Evolutionary conservation across 192 early-diverging fungal species (phyloP).

Genomic region (Geranomyces variabilis): DNA sequence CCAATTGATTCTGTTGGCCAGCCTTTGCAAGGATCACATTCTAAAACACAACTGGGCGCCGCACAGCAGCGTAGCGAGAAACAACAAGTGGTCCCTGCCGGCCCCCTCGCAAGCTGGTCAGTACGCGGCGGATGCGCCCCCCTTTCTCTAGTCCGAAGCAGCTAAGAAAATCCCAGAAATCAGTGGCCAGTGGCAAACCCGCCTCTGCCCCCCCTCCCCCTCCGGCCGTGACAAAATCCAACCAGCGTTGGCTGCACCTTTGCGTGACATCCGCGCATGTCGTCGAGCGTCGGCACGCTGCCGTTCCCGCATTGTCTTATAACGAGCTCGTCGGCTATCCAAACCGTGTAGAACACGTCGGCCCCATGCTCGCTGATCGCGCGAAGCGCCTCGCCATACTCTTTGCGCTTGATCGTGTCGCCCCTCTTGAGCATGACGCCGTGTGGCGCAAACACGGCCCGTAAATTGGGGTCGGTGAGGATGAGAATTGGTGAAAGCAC

Average conservation of each 20-base stretch:
- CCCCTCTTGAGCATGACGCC: slow-evolving; percentile 71
- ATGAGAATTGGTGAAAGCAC: slow-evolving; percentile 34
- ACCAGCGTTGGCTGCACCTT: slow-evolving; percentile 63
- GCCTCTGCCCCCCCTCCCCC: no score
- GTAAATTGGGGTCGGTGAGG: slow-evolving; percentile 47
- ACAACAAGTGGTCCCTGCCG: no score
- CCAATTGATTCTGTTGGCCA: no score
- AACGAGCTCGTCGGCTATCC: slow-evolving; percentile 69
- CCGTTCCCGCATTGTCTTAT: slow-evolving; percentile 63
- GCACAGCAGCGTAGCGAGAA: no score
- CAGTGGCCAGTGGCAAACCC: no score
- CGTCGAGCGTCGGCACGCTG: slow-evolving; percentile 77
- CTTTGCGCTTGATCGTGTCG: slow-evolving; percentile 49
- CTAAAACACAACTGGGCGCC: no score
- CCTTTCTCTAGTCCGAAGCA: no score
- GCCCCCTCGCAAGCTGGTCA: no score
- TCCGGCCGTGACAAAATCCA: slow-evolving; percentile 78
- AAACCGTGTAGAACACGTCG: slow-evolving; percentile 52
- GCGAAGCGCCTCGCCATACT: slow-evolving; percentile 37
- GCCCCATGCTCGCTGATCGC: slow-evolving; percentile 43
- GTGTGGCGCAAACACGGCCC: slow-evolving; percentile 68
- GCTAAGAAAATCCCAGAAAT: no score
- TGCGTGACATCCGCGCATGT: slow-evolving; percentile 70
- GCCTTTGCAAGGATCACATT: no score
- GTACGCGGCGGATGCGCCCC: no score